Base-by-base conservation (phyloP, 2,329 filamentous ascomycete genomes). In the Calonectria multiphialidica region DNA sequence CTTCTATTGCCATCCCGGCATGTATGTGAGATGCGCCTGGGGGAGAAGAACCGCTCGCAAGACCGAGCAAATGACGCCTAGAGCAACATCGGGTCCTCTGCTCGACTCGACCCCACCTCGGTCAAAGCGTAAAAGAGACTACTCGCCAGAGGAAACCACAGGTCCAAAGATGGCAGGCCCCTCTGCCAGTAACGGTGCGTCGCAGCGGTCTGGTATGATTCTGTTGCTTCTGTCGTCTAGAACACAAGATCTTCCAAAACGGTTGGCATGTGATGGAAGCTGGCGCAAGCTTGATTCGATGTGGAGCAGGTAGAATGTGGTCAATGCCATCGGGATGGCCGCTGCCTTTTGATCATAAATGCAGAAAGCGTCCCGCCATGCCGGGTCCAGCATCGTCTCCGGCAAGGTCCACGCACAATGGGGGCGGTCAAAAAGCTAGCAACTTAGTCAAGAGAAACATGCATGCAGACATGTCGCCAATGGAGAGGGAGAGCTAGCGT, bases 391-490 rank as follows among this genome's bases (percentile, higher is more conserved):
- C 28, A 35, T 25, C 44, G n/a, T 37, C 33, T n/a, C n/a, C 35
- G 5, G 33, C 33, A 57, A 37, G 37, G 21, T 59, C 16, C 21
- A 37, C 10, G 4, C 33, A 10, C 13, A 16, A 25, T 15, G 16
- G 13, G 13, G 53, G 37, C 35, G 53, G 37, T 59, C 53, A 40
- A 30, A 16, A 40, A 40, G 33, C 35, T 25, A 16, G 1, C 53
- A 25, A 21, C 35, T 47, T 47, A 59, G 53, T 59, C 53, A 59
- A n/a, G 53, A 59, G 53, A 59, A 59, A 59, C 53, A 33, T 30
- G 53, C n/a, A 10, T 13, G 7, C 53, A 37, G 37, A 25, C 7
- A 18, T n/a, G 37, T 37, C 53, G 23, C 53, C 53, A 59, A 59
- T 59, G 13, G 21, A 40, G 21, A 59, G 37, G n/a, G 7, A 40